Percentiles rank a stretch among this genome's conserved stretches.
Evolutionary conservation across 768 basidiomycete genomes (phyloP).

Genomic region (Mycena alexandri): DNA sequence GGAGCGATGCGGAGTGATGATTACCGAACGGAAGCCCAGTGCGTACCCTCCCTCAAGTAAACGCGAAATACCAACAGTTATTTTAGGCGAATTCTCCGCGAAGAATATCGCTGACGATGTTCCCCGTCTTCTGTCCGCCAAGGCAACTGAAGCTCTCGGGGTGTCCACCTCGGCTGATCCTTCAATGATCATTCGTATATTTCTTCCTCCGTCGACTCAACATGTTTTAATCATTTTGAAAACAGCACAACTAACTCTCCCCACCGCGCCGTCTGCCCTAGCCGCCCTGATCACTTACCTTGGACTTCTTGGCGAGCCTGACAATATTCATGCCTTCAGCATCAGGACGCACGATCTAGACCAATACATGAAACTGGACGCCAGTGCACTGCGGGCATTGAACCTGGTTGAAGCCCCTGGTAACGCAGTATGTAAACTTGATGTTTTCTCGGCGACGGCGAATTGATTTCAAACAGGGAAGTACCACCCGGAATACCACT

Average conservation of each 20-base stretch:
- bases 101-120: slow-evolving; percentile 88
- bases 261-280: slow-evolving; percentile 83
- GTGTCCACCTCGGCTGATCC: slow-evolving; percentile 61
- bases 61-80: background rate
- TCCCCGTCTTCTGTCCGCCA: slow-evolving; percentile 70
- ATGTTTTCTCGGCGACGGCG: background rate
- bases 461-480: slow-evolving; percentile 54
- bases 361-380: slow-evolving; percentile 96
- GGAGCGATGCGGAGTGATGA: slow-evolving; percentile 90
- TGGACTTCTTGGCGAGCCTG: no score
- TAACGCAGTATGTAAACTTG: slow-evolving; percentile 55
- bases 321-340: no score
- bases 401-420: slow-evolving; percentile 84
- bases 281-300: slow-evolving; percentile 88
- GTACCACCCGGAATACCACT: slow-evolving; percentile 84
- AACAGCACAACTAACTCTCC: slow-evolving; percentile 83
- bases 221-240: background rate
- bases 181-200: slow-evolving; percentile 67
- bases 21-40: slow-evolving; percentile 91
- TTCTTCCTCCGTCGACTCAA: background rate
- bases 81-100: slow-evolving; percentile 83
- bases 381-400: slow-evolving; percentile 91
- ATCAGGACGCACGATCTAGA: slow-evolving; percentile 92
- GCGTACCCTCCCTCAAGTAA: background rate
- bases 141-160: slow-evolving; percentile 52